Conservation (phyloP, 2,329 filamentous ascomycete genomes). For the Alternaria panax region DNA sequence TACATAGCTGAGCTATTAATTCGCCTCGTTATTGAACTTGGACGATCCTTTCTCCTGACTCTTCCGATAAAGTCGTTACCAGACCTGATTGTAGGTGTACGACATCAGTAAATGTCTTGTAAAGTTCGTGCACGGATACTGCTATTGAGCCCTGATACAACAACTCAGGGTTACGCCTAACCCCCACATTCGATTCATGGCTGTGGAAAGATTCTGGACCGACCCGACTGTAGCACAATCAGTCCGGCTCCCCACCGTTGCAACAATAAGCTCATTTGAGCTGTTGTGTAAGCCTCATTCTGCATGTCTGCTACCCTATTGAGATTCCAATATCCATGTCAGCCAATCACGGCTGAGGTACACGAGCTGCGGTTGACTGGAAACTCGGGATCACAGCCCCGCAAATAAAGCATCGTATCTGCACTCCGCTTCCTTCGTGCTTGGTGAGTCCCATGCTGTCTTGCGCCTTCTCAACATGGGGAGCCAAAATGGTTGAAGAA, state of each 20-base stretch:
- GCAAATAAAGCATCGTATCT: slow-evolving; percentile 13
- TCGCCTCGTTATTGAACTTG: not conserved
- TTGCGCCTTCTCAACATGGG: not conserved
- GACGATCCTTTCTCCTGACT: not conserved
- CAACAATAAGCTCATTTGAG: not conserved
- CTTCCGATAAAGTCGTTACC: not conserved
- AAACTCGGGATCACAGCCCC: not conserved
- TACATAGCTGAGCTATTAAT: no score
- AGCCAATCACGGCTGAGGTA: slow-evolving; percentile 5
- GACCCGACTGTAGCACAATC: not conserved
- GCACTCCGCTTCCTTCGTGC: not conserved
- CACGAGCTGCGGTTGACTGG: slow-evolving; percentile 14
- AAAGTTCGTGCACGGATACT: no score
- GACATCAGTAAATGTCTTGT: no score
- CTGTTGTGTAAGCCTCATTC: slow-evolving; percentile 6
- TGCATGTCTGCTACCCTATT: slow-evolving; percentile 2
- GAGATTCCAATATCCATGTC: not conserved
- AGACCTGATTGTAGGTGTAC: no score
- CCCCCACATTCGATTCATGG: not conserved
- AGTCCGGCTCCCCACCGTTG: slow-evolving; percentile 13
- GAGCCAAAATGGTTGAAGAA: not conserved
- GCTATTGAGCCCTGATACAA: not conserved
- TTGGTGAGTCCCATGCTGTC: not conserved
- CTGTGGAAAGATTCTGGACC: not conserved
- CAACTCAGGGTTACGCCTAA: not conserved